These are phyloP conservation scores for Pseudohyphozyma bogoriensis DNA, from an alignment of 768 basidiomycete species.

Conservation along the genomic window DNA sequence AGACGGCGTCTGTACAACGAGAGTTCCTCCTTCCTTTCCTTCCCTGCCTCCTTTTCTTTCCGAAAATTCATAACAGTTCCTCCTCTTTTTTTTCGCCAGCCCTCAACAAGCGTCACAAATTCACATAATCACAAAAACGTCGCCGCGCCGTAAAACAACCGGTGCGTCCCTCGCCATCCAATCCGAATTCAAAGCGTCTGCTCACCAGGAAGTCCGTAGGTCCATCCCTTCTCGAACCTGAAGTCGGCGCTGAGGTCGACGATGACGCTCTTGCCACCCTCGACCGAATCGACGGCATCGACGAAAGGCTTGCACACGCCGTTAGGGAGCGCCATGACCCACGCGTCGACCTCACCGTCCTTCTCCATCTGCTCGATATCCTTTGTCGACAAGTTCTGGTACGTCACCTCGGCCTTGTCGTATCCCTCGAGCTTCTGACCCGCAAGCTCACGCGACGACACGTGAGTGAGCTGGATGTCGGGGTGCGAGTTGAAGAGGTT, in stretches of 20 bases:
- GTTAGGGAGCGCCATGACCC: conserved; percentile 99
- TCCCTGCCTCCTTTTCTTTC: background rate
- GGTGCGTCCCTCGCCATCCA: background rate
- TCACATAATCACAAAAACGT: conserved; percentile 10
- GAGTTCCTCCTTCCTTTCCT: background rate
- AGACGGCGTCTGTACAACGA: background rate
- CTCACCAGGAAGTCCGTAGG: conserved; percentile 98
- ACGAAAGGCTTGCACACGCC: conserved; percentile 94
- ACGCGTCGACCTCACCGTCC: conserved; percentile 83
- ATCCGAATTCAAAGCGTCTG: conserved; percentile 14
- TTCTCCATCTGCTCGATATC: conserved; percentile 86
- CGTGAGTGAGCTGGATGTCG: conserved; percentile 77
- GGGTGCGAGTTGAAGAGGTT: conserved; percentile 81
- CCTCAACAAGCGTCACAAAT: too few relatives aligned
- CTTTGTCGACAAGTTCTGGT: conserved; percentile 64
- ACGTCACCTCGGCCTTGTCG: conserved; percentile 59
- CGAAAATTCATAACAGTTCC: too few relatives aligned
- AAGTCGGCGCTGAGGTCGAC: conserved; percentile 92
- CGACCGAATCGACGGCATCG: conserved; percentile 63
- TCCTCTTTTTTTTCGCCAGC: background rate
- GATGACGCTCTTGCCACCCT: conserved; percentile 63
- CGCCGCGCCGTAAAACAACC: background rate
- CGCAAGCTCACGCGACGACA: conserved; percentile 88
- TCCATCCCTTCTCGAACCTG: conserved; percentile 89
- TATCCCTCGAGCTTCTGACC: conserved; percentile 72